Evolutionary conservation across 202 grass and related monocot species (phyloP).

Genomic region (Schoenoplectus triqueter): DNA sequence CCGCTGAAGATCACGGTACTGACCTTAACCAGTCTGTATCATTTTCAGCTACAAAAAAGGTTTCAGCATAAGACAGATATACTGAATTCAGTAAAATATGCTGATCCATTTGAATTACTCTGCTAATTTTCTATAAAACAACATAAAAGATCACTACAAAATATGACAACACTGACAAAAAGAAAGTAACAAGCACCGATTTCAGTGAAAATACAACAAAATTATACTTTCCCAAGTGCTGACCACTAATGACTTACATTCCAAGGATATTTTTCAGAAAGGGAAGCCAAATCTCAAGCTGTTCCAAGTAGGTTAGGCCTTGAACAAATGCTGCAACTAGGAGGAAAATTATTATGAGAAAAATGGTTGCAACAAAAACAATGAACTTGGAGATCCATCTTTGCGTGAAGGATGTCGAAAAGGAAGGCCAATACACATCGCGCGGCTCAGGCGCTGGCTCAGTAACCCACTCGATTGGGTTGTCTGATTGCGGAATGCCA

Average conservation of each 20-base stretch:
- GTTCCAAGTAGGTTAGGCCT: constrained; percentile 86
- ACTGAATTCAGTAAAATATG: constrained; percentile 26
- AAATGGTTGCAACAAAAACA: constrained; percentile 67
- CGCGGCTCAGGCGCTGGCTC: constrained; percentile 78
- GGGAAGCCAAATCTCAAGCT: constrained; percentile 81
- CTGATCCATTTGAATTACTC: not conserved
- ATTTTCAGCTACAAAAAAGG: not conserved
- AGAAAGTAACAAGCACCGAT: constrained; percentile 38
- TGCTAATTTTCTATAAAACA: not conserved
- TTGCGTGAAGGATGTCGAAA: constrained; percentile 91
- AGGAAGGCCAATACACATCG: constrained; percentile 95
- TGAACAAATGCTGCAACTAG: constrained; percentile 81
- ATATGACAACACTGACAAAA: constrained; percentile 3
- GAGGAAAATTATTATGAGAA: constrained; percentile 85
- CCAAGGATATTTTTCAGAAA: constrained; percentile 79
- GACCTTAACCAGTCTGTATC: not conserved
- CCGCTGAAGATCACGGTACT: not conserved
- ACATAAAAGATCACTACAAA: constrained; percentile 22
- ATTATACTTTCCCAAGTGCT: not conserved
- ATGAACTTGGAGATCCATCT: constrained; percentile 91
- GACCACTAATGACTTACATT: constrained; percentile 61
- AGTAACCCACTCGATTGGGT: constrained; percentile 87
- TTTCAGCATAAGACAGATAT: constrained; percentile 25
- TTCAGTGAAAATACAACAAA: constrained; percentile 21
- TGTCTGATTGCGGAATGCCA: constrained; percentile 74